Conservation (phyloP, 148 eudicot species). For the Selenicereus undatus region DNA sequence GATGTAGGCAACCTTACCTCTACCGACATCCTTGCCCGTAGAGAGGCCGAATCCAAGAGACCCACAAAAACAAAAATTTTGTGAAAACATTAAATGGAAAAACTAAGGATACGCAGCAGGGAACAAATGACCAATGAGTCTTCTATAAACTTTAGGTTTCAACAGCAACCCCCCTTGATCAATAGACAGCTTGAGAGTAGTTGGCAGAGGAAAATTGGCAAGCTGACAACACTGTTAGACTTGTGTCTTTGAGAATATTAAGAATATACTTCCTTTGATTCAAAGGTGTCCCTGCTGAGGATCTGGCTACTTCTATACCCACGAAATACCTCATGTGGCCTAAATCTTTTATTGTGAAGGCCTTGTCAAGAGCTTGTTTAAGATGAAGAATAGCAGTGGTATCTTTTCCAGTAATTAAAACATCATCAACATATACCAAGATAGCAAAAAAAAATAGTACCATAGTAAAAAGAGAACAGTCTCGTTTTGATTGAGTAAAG, state of each 20-base stretch:
- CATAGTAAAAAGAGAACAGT: too few species aligned
- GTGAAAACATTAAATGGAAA: too few species aligned
- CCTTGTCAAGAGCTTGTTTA: neutral
- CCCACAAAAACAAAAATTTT: too few species aligned
- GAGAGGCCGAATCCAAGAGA: too few species aligned
- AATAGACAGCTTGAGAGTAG: neutral
- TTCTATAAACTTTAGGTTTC: neutral
- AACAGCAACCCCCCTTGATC: neutral
- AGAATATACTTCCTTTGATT: neutral
- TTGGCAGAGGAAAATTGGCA: neutral
- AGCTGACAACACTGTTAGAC: neutral
- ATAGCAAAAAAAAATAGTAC: too few species aligned
- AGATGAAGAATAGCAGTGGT: neutral
- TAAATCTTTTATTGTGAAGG: neutral
- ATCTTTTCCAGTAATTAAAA: too few species aligned
- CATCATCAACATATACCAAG: too few species aligned
- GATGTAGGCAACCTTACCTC: too few species aligned
- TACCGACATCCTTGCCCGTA: too few species aligned
- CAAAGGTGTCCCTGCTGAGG: neutral
- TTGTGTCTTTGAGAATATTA: neutral
- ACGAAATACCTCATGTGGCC: neutral
- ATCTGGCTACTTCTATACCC: neutral
- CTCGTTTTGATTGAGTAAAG: too few species aligned
- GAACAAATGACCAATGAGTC: neutral
- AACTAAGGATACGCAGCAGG: too few species aligned